These are phyloP conservation scores for Rhizophagus sp. DNA, from an alignment of 192 early-diverging fungal genomes.

Conservation along the genomic window DNA sequence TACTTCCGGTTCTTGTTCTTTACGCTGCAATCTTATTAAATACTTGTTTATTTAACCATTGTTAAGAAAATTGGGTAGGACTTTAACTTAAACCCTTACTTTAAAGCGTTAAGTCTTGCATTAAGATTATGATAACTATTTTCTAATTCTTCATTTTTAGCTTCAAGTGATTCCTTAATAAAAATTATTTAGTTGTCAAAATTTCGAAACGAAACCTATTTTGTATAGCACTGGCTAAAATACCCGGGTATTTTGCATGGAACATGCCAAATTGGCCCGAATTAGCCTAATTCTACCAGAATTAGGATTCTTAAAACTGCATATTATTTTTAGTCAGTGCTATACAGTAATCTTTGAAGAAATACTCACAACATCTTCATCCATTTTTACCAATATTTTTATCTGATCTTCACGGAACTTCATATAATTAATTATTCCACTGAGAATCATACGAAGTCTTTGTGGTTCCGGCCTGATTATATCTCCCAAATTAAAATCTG, in stretches of 20 bases:
- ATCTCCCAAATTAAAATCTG: slow-evolving; percentile 42
- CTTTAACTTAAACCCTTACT: neutral
- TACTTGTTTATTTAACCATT: neutral
- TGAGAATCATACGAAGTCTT: slow-evolving; percentile 69
- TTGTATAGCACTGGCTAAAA: neutral
- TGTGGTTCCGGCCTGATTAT: slow-evolving; percentile 75
- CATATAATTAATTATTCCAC: slow-evolving; percentile 86
- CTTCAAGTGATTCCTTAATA: slow-evolving; percentile 3
- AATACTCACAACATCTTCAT: neutral
- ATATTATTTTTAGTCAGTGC: no score
- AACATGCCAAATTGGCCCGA: no score
- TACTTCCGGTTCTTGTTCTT: slow-evolving; percentile 4
- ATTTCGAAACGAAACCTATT: no score
- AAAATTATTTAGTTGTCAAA: neutral
- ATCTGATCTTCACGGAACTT: slow-evolving; percentile 80
- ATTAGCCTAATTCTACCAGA: no score
- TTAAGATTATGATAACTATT: neutral
- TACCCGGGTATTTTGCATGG: no score
- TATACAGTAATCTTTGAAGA: no score
- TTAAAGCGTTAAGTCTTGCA: neutral
- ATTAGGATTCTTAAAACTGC: no score
- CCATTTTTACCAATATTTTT: neutral
- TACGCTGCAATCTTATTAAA: neutral
- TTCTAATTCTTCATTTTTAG: neutral
- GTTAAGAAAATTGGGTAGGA: no score